Evolutionary conservation across 306 rosid genomes (phyloP).

Genomic region (Cicer bijugum): DNA sequence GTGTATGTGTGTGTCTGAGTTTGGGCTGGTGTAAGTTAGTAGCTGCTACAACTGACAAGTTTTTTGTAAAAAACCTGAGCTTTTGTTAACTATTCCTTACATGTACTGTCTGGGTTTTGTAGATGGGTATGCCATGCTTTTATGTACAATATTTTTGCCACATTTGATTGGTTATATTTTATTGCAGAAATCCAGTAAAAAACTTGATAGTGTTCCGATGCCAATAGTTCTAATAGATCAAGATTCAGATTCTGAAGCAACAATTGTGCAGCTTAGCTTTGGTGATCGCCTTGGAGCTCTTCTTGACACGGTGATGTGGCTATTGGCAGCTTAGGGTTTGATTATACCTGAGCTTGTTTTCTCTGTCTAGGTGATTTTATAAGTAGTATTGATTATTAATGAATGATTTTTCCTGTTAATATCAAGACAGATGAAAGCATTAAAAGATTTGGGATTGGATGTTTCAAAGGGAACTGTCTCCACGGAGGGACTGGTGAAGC

Average conservation of each 20-base stretch:
- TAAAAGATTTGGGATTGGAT: conserved; percentile 87
- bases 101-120: neutral
- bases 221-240: conserved; percentile 87
- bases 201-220: conserved; percentile 65
- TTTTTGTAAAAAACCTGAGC: conserved; percentile 30
- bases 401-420: conserved; percentile 39
- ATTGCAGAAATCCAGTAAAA: conserved; percentile 64
- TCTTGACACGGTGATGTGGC: conserved; percentile 78
- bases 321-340: conserved; percentile 34
- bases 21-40: conserved; percentile 2
- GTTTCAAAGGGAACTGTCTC: conserved; percentile 88
- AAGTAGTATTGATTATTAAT: conserved; percentile 32
- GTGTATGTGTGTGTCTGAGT: conserved; percentile 22
- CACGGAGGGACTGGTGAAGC: conserved; percentile 79
- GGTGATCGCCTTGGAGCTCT: conserved; percentile 99
- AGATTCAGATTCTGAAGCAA: conserved; percentile 82
- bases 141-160: conserved; percentile 10
- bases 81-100: conserved; percentile 31
- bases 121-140: conserved; percentile 32
- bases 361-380: conserved; percentile 18
- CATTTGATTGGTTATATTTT: conserved; percentile 42
- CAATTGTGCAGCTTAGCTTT: conserved; percentile 89
- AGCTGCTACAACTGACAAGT: conserved; percentile 11
- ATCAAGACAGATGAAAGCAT: conserved; percentile 77
- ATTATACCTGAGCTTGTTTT: too few relatives aligned